These are phyloP conservation scores for Extremus antarcticus DNA, from an alignment of 495 filamentous ascomycete species.

Conservation along the genomic window DNA sequence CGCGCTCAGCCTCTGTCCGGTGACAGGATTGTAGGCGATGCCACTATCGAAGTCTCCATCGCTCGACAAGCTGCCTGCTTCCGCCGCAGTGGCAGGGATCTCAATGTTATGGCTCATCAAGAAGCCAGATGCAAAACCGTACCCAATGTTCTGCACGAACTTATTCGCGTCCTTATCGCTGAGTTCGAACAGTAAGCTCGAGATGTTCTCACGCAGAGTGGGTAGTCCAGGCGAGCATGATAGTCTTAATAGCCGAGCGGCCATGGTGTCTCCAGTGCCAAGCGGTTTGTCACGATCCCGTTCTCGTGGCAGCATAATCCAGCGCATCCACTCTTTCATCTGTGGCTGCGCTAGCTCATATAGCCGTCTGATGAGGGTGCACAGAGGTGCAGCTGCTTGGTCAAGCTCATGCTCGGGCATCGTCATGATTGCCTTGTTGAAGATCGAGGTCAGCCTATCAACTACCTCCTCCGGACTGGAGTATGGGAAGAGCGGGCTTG, in stretches of 20 bases:
- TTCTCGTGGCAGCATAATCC: conserved; percentile 63
- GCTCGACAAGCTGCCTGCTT: conserved; percentile 40
- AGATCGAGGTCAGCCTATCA: conserved; percentile 61
- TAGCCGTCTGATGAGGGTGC: conserved; percentile 60
- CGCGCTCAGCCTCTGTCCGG: conserved; percentile 68
- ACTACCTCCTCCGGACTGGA: conserved; percentile 48
- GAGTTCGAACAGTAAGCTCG: conserved; percentile 73
- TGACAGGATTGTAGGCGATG: conserved; percentile 71
- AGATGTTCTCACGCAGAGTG: conserved; percentile 62
- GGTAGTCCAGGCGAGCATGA: conserved; percentile 61
- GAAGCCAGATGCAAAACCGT: conserved; percentile 85
- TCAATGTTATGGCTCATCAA: conserved; percentile 70
- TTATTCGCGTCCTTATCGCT: conserved; percentile 46
- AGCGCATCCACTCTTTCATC: conserved; percentile 52
- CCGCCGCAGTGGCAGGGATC: conserved; percentile 55
- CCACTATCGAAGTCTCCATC: conserved; percentile 26
- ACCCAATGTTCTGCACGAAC: conserved; percentile 43
- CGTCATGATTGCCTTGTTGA: conserved; percentile 50
- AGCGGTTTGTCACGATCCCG: conserved; percentile 67
- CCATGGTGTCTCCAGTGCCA: conserved; percentile 60
- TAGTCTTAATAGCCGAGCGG: conserved; percentile 69
- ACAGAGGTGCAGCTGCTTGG: conserved; percentile 51
- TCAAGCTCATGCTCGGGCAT: conserved; percentile 62
- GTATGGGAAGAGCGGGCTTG: conserved; percentile 49
- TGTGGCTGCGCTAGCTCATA: conserved; percentile 59